Percentiles rank a stretch among this genome's conserved stretches.
These are phyloP conservation scores for Irpex rosettiformis DNA, from an alignment of 1,284 basidiomycete genomes.

Conservation along the genomic window DNA sequence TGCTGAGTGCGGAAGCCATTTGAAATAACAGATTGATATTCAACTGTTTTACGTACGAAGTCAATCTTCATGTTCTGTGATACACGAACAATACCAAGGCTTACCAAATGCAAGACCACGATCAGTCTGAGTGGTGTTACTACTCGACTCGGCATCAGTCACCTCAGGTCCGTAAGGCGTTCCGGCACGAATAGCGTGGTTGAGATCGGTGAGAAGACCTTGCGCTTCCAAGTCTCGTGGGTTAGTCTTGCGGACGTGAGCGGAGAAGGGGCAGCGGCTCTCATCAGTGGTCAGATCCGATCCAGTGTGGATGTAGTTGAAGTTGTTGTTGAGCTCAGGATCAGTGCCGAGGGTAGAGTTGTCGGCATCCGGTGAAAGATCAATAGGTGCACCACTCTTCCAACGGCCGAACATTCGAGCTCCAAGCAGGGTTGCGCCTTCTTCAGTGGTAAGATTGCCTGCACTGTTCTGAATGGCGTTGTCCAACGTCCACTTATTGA, in stretches of 20 bases:
- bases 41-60: conserved; percentile 2
- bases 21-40: conserved; percentile 6
- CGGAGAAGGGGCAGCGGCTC: conserved; percentile 27
- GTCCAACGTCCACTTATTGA: conserved; percentile 10
- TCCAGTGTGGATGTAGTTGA: conserved; percentile 5
- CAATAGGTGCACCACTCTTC: conserved; percentile 8
- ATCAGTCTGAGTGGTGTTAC: not conserved
- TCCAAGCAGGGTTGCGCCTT: conserved; percentile 10
- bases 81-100: not conserved
- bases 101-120: not conserved
- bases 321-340: conserved; percentile 8
- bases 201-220: not conserved
- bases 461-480: conserved; percentile 3
- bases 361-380: conserved; percentile 4
- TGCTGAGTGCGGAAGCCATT: conserved; percentile 9
- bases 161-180: conserved; percentile 32
- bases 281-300: conserved; percentile 8
- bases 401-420: conserved; percentile 15
- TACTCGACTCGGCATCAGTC: not conserved
- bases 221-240: conserved; percentile 19
- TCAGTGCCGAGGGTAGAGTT: conserved; percentile 1
- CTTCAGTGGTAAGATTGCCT: conserved; percentile 6
- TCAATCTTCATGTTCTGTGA: no score
- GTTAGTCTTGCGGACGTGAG: conserved; percentile 20
- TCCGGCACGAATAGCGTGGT: conserved; percentile 18